A percentile compares a stretch with the other conserved stretches of the same genome.
Evolutionary conservation across 2,329 filamentous ascomycete genomes (phyloP).

Genomic region (Dactylellina drechsleri): DNA sequence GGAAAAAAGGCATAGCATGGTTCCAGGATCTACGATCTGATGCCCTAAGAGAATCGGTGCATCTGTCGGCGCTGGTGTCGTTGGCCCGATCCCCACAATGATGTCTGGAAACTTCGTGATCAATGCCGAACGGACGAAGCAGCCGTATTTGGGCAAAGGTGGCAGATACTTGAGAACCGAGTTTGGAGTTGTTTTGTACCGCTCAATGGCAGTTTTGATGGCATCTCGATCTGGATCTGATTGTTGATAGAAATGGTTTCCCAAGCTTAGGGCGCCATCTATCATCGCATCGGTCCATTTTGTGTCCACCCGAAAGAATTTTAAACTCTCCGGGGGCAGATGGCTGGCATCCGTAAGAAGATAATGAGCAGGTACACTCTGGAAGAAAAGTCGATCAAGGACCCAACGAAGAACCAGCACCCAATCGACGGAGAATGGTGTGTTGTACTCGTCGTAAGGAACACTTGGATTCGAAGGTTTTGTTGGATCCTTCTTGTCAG

Average conservation of each 20-base stretch:
- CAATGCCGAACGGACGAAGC: slow-evolving; percentile 62
- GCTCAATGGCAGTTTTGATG: slow-evolving; percentile 61
- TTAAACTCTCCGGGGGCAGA: slow-evolving; percentile 62
- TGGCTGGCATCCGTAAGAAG: slow-evolving; percentile 62
- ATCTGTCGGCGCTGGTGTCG: slow-evolving; percentile 11
- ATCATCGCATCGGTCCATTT: slow-evolving; percentile 64
- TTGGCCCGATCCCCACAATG: slow-evolving; percentile 55
- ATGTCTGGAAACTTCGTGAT: slow-evolving; percentile 63
- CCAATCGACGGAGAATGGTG: slow-evolving; percentile 61
- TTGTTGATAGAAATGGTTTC: slow-evolving; percentile 58
- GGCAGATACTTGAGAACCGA: slow-evolving; percentile 54
- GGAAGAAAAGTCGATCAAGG: slow-evolving; percentile 62
- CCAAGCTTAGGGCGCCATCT: slow-evolving; percentile 64
- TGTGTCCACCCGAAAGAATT: slow-evolving; percentile 65
- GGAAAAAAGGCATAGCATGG: slow-evolving; percentile 61
- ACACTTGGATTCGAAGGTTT: background rate
- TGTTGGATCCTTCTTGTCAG: background rate
- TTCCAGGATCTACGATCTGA: slow-evolving; percentile 59
- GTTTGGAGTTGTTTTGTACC: slow-evolving; percentile 57
- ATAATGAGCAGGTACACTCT: slow-evolving; percentile 62
- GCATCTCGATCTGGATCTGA: slow-evolving; percentile 57
- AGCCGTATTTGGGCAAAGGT: slow-evolving; percentile 62
- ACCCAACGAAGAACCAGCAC: slow-evolving; percentile 61
- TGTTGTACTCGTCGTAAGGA: slow-evolving; percentile 61
- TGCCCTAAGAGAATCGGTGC: slow-evolving; percentile 59